phyloP scores from a whole-genome alignment of 1,139 yeast genomes.

The Pichia sp. region DNA sequence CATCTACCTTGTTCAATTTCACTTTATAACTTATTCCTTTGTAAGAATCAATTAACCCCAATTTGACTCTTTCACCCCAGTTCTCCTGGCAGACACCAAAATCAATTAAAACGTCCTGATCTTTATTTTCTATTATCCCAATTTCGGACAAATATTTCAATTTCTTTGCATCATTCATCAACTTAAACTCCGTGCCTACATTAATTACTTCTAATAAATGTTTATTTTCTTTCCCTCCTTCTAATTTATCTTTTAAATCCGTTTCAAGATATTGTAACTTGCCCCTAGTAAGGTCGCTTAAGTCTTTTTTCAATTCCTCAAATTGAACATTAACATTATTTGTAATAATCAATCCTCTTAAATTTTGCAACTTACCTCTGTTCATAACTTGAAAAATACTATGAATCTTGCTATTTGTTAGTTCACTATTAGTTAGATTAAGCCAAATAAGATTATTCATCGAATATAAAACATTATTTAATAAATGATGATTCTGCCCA shows the following conservation, averaged over 20 bases:
- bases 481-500: slow-evolving; percentile 2
- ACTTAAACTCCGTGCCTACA: slow-evolving; percentile 6
- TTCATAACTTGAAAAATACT: slow-evolving; percentile 13
- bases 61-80: slow-evolving; percentile 11
- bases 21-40: slow-evolving; percentile 5
- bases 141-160: slow-evolving; percentile 1
- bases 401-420: slow-evolving; percentile 7
- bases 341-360: slow-evolving; percentile 12
- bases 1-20: slow-evolving; percentile 2
- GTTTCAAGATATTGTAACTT: slow-evolving; percentile 14
- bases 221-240: neutral
- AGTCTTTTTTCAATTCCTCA: slow-evolving; percentile 8
- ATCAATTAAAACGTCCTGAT: slow-evolving; percentile 4
- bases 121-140: neutral
- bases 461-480: slow-evolving; percentile 8
- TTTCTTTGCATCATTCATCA: slow-evolving; percentile 14
- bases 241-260: slow-evolving; percentile 3
- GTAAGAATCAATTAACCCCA: slow-evolving; percentile 4
- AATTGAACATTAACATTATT: slow-evolving; percentile 6
- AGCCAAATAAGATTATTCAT: slow-evolving; percentile 12
- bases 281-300: slow-evolving; percentile 7
- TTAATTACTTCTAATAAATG: neutral
- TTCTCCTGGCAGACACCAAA: slow-evolving; percentile 9
- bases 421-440: slow-evolving; percentile 5
- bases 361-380: slow-evolving; percentile 6